phyloP scores from a whole-genome alignment of 306 rosid species.

The Pterocarpus macrocarpus region DNA sequence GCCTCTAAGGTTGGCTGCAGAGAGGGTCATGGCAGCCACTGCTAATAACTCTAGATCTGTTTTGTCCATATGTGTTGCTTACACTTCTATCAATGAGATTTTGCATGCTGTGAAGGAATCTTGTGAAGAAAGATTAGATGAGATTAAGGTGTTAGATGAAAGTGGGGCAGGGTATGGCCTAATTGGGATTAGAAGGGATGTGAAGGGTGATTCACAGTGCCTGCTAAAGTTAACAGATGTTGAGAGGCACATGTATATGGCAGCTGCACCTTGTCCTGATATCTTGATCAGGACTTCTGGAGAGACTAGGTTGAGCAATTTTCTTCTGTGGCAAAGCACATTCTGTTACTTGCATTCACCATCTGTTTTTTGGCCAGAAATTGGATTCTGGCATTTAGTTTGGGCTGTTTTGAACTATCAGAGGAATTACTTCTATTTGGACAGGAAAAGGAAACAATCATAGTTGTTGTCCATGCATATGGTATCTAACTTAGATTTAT shows the following conservation, averaged over 20 bases:
- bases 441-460: background rate
- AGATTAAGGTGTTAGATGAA: conserved; percentile 2
- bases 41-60: background rate
- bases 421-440: background rate
- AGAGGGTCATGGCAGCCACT: background rate
- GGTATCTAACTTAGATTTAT: no score
- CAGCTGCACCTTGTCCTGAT: conserved; percentile 53
- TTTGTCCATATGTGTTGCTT: conserved; percentile 49
- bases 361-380: background rate
- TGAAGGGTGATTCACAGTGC: background rate
- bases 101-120: conserved; percentile 54
- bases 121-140: conserved; percentile 54
- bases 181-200: background rate
- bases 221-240: conserved; percentile 48
- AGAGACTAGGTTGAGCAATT: conserved; percentile 59
- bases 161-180: background rate
- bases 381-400: background rate
- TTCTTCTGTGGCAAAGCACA: conserved; percentile 62
- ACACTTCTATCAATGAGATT: conserved; percentile 61
- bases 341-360: background rate
- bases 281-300: conserved; percentile 59
- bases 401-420: background rate
- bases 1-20: background rate
- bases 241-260: conserved; percentile 55
- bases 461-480: background rate